These are phyloP conservation scores for Cryptococcus sp. DNA, from an alignment of 1,284 basidiomycete genomes.

Conservation along the genomic window DNA sequence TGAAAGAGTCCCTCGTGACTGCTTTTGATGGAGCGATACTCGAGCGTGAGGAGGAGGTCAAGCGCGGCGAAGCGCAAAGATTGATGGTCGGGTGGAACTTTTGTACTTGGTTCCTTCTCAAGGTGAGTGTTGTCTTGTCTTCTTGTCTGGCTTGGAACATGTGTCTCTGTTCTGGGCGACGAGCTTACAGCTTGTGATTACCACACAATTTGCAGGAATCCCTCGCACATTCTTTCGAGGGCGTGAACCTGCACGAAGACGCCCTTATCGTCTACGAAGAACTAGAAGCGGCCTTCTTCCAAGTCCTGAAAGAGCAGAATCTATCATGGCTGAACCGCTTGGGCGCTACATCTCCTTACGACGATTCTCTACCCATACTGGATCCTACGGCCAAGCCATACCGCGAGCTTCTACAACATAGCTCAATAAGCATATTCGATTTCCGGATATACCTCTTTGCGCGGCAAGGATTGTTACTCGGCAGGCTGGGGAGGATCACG, in stretches of 20 bases:
- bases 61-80: slow-evolving; percentile 78
- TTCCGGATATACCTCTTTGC: slow-evolving; percentile 89
- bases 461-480: slow-evolving; percentile 77
- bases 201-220: slow-evolving; percentile 68
- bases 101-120: slow-evolving; percentile 90
- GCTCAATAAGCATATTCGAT: slow-evolving; percentile 91
- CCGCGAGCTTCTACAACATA: slow-evolving; percentile 82
- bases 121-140: slow-evolving; percentile 60
- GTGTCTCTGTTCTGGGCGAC: too few relatives aligned
- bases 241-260: slow-evolving; percentile 85
- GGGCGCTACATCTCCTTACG: slow-evolving; percentile 60
- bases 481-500: slow-evolving; percentile 75
- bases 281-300: slow-evolving; percentile 81
- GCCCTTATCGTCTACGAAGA: slow-evolving; percentile 88
- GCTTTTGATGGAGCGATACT: slow-evolving; percentile 79
- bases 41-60: slow-evolving; percentile 83
- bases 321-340: slow-evolving; percentile 86
- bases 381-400: slow-evolving; percentile 81
- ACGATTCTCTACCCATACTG: slow-evolving; percentile 81
- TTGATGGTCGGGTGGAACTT: slow-evolving; percentile 95
- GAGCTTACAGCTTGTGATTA: too few relatives aligned
- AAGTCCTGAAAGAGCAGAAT: slow-evolving; percentile 71
- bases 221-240: slow-evolving; percentile 87
- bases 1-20: slow-evolving; percentile 82
- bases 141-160: not conserved